Evolutionary conservation across 1,284 basidiomycete species (phyloP).

Genomic region (Apiotrichum gamsii): DNA sequence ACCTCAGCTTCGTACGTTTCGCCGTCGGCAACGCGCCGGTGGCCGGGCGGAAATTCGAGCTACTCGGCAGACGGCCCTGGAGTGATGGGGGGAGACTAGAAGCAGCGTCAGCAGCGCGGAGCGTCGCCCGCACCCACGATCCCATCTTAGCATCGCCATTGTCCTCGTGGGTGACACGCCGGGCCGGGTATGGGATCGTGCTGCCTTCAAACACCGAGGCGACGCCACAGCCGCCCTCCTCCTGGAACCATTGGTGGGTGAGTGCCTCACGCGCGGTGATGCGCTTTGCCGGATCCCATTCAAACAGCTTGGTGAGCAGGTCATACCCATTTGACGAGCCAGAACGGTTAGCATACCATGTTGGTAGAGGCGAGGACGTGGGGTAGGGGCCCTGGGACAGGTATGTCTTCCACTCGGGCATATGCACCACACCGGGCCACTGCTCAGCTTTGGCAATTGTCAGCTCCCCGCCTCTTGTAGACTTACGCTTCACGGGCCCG

Average conservation of each 20-base stretch:
- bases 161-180: slow-evolving; percentile 53
- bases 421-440: slow-evolving; percentile 80
- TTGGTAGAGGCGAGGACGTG: slow-evolving; percentile 21
- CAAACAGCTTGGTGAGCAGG: slow-evolving; percentile 72
- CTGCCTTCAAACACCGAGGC: slow-evolving; percentile 45
- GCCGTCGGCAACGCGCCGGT: no score
- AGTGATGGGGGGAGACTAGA: slow-evolving; percentile 36
- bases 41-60: slow-evolving; percentile 40
- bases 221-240: slow-evolving; percentile 44
- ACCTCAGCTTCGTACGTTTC: no score
- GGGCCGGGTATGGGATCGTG: slow-evolving; percentile 47
- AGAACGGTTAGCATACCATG: slow-evolving; percentile 66
- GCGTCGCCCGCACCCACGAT: slow-evolving; percentile 30
- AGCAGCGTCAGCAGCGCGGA: slow-evolving; percentile 2
- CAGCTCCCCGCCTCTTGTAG: no score
- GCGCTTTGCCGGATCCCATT: slow-evolving; percentile 82
- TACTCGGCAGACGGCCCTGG: slow-evolving; percentile 33
- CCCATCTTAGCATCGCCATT: slow-evolving; percentile 49
- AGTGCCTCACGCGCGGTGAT: slow-evolving; percentile 76
- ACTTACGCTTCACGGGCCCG: slow-evolving; percentile 74
- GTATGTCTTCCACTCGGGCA: slow-evolving; percentile 83
- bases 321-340: slow-evolving; percentile 59
- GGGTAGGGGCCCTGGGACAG: slow-evolving; percentile 60
- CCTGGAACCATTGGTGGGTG: slow-evolving; percentile 58
- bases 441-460: slow-evolving; percentile 53